phyloP scores from a whole-genome alignment of 2,329 filamentous ascomycete species.

The Basipetospora chlamydospora region DNA sequence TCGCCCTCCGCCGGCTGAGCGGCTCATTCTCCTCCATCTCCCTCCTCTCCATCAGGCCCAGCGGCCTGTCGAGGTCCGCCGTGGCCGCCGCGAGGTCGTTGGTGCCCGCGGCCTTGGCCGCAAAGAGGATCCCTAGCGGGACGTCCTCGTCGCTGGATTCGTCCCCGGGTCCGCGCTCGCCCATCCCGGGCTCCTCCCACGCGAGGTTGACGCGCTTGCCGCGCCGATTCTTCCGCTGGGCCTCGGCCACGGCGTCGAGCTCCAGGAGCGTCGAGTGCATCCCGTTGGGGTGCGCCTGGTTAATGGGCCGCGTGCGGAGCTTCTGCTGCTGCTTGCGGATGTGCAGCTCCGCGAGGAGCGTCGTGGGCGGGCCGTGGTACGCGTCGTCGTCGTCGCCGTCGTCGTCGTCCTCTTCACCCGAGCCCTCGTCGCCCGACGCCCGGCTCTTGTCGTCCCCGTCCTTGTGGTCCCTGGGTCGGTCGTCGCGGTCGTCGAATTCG shows the following conservation, averaged over 20 bases:
- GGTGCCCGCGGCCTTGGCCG: conserved; percentile 40
- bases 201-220: conserved; percentile 70
- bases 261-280: conserved; percentile 83
- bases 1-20: conserved; percentile 58
- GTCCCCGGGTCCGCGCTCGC: conserved; percentile 25
- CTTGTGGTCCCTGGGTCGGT: conserved; percentile 12
- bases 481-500: conserved; percentile 1
- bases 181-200: conserved; percentile 60
- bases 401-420: conserved; percentile 29
- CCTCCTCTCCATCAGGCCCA: conserved; percentile 65
- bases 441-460: conserved; percentile 21
- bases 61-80: conserved; percentile 45
- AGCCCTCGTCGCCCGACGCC: conserved; percentile 29
- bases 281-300: conserved; percentile 51
- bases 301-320: conserved; percentile 51
- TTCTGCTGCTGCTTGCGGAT: conserved; percentile 82
- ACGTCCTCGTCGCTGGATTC: conserved; percentile 65
- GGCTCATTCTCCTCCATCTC: conserved; percentile 90
- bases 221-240: conserved; percentile 61
- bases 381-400: conserved; percentile 32
- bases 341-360: conserved; percentile 81
- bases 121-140: conserved; percentile 69
- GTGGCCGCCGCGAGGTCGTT: conserved; percentile 29
- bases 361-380: conserved; percentile 66
- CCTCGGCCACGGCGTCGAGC: conserved; percentile 77